Evolutionary conservation across 2,329 filamentous ascomycete species (phyloP), one percentile per base, ranked within the genome.

Genomic region (Xylariaceae sp.): DNA sequence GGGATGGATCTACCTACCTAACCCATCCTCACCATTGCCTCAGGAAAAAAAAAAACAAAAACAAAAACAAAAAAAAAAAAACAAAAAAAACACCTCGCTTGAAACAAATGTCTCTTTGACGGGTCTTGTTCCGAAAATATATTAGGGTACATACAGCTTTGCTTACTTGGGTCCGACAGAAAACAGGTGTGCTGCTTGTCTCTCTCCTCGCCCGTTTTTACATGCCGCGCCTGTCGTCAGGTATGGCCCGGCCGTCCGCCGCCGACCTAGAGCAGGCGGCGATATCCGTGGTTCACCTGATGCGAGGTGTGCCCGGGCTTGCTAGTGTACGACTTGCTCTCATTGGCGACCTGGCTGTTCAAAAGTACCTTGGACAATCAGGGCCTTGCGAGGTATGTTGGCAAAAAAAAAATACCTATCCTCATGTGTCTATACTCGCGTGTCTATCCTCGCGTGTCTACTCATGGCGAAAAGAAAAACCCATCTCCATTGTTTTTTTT

Each of bases 261-360:
- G 58, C 48, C 45, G 58, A 62, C 35, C 31, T 58, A 32, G 60
- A 62, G 44, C 49, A 55, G 8, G 60, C 60, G 27, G 58, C 60
- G 6, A 39, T 59, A 35, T 50, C 55, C 2, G 52, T 62, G 12
- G 26, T 62, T 39, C 60, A 53, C 40, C 55, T 62, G 34, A 57
- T 62, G 46, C 51, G 49, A 44, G 51, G 50, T 52, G 56, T 53
- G 32, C 50, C 55, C 35, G 60, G 51, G 37, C 55, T 62, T 19
- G 54, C 49, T 39, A 59, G 58, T 32, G 51, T 58, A 26, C 55
- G 51, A 35, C 37, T 62, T 40, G 60, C 58, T 26, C 46, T 62
- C 19, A 50, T 55, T 11, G 60, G 60, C 41, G 60, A 62, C 29
- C 32, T 62, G 29, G 60, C 60, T 8, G 53, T 62, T 3, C 51